These are phyloP conservation scores for Colletotrichum agaves DNA, from an alignment of 2,329 filamentous ascomycete genomes.

Conservation along the genomic window DNA sequence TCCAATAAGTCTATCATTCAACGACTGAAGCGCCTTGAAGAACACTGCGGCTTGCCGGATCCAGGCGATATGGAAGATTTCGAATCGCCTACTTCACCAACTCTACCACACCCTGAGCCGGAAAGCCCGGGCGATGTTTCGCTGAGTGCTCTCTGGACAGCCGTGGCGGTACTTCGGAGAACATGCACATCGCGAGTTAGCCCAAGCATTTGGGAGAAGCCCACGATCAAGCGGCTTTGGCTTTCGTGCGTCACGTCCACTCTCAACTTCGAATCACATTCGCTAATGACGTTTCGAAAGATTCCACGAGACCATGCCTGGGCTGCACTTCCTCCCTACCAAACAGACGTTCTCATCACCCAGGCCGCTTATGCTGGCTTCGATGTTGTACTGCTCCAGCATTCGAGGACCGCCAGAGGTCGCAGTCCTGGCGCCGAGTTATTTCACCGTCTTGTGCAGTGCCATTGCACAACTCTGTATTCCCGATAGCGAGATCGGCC, in stretches of 20 bases:
- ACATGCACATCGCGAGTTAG: conserved; percentile 41
- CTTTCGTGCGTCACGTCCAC: conserved; percentile 42
- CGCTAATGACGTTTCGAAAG: conserved; percentile 39
- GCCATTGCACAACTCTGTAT: conserved; percentile 54
- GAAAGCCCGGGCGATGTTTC: conserved; percentile 25
- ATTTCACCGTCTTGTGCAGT: conserved; percentile 50
- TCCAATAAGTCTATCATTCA: conserved; percentile 38
- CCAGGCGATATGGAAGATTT: conserved; percentile 38
- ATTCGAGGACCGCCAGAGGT: conserved; percentile 47
- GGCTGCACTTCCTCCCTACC: conserved; percentile 56
- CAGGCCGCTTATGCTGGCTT: conserved; percentile 53
- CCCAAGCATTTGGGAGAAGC: conserved; percentile 46
- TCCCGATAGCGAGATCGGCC: conserved; percentile 45
- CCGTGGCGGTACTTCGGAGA: conserved; percentile 44
- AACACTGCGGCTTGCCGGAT: conserved; percentile 41
- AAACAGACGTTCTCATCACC: conserved; percentile 55
- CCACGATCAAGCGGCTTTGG: conserved; percentile 49
- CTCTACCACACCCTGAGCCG: background rate
- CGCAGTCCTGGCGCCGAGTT: conserved; percentile 50
- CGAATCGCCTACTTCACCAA: conserved; percentile 4
- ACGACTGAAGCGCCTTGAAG: conserved; percentile 43
- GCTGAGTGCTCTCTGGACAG: conserved; percentile 44
- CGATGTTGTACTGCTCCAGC: conserved; percentile 56
- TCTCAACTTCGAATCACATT: background rate
- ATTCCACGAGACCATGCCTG: conserved; percentile 57